Evolutionary conservation across 2,329 filamentous ascomycete species (phyloP), one percentile per base, ranked within the genome.

Genomic region (Fusarium succisae): DNA sequence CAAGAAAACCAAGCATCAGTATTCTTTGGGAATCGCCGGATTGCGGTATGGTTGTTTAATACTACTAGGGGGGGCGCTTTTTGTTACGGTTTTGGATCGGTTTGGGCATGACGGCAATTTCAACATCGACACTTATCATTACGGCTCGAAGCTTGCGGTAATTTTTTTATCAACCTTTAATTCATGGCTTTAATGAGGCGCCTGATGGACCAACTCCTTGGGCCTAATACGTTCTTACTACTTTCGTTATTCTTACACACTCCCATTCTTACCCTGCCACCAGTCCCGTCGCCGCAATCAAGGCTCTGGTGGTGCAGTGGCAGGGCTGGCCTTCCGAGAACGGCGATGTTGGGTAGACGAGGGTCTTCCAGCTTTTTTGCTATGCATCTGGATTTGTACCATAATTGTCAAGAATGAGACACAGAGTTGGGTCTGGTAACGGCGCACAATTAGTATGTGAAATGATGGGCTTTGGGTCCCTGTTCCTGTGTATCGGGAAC

Each of bases 111-210:
- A 76, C 55, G 61, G 54, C 56, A 74, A 55, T 63, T 64, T 71
- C 58, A 62, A 53, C 44, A 74, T 66, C 62, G 48, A 67, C 73
- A 75, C 56, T 58, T 66, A 65, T 63, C 61, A 66, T 56, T 57
- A 68, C 63, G 64, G 75, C 77, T 78, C 69, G 69, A 77, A 72
- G 72, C 74, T 74, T 57, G 50, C 62, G 70, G 64, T 66, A 76
- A 74, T 76, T 74, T 60, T 58, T 69, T 58, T 69, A 75, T 68
- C 61, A 71, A 66, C 54, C 63, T 74, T 73, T 76, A 67, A 73
- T 77, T 55, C 64, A 75, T 51, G 73, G 68, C 61, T 76, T 71
- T 78, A 77, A 79, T 74, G 68, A 75, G 60, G 57, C 63, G 62
- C 69, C 71, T 69, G 54, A 66, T 54, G 61, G 58, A 69, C 38